Base-by-base conservation (phyloP, 305 asterid genomes). In the Plantago coronopus region DNA sequence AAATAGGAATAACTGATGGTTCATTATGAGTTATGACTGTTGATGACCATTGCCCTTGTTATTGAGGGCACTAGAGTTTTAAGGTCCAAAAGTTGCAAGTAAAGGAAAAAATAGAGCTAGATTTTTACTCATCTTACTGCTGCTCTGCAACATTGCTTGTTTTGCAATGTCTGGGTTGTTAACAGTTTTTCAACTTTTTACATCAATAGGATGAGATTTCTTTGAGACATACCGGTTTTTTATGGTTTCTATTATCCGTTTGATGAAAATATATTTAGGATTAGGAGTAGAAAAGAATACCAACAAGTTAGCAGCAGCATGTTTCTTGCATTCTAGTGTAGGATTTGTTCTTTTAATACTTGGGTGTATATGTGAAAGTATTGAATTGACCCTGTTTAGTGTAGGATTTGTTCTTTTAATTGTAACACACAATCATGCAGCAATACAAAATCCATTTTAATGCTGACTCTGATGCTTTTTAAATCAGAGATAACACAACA, bases 31-130 rank as follows among this genome's bases (percentile, higher is more conserved):
- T 50, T 59, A 31, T 27, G 42, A n/a, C 22, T 54, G 16, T 15
- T 23, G 40, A 57, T 63, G 69, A 48, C 63, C 27, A 9, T 49
- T 17, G 12, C 25, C 62, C 74, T 43, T 31, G 38, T 17, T 12
- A 6, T 23, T 19, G 57, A 50, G 66, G 72, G 74, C 38, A 57
- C 61, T 67, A 57, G 68, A 70, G 65, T 45, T 57, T 57, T 40
- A 45, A 69, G 66, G 67, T 60, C 60, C 9, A 51, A 67, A 17
- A 12, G 74, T 34, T 56, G 20, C 44, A 43, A 37, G 20, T 25
- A 55, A 55, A 23, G 45, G 59, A 57, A 71, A 57, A 74, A 69
- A 58, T 70, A 73, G 82, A 53, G 63, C 53, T 67, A 73, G 72
- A 62, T 57, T 61, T 66, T 54, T 62, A 29, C 15, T 56, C 45